Percentiles rank a stretch among this genome's conserved stretches.
Evolutionary conservation across 78 protist species (phyloP).

Genomic region (Dictyostelium capitatum): DNA sequence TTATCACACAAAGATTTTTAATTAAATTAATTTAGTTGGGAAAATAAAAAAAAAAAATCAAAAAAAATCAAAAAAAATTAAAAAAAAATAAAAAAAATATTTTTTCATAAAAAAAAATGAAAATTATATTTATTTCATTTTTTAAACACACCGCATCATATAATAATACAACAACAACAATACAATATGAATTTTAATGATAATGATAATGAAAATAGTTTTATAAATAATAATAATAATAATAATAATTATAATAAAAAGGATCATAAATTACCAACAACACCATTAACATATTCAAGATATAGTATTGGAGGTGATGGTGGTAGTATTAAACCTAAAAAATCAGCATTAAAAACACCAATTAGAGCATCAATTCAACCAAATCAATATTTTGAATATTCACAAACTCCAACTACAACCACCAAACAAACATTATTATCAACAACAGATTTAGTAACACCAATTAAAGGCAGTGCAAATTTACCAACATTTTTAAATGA

Average conservation of each 20-base stretch:
- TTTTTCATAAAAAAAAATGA: not conserved
- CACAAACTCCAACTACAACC: not conserved
- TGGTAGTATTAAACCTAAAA: not conserved
- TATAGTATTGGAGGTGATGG: not conserved
- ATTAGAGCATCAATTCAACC: not conserved
- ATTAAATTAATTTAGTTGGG: too few relatives aligned
- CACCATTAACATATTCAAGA: not conserved
- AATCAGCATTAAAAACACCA: constrained; percentile 3
- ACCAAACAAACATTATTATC: constrained; percentile 4
- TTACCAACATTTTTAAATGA: constrained; percentile 2
- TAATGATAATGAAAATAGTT: too few relatives aligned
- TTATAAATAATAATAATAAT: not conserved
- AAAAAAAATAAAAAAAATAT: not conserved
- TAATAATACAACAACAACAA: too few relatives aligned
- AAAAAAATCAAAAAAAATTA: not conserved
- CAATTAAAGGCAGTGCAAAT: not conserved
- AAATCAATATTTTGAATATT: not conserved
- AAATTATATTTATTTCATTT: not conserved
- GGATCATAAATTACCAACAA: too few relatives aligned
- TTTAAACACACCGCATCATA: too few relatives aligned
- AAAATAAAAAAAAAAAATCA: not conserved
- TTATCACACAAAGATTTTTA: too few relatives aligned
- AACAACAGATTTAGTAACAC: constrained; percentile 1
- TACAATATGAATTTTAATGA: too few relatives aligned
- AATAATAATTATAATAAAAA: not conserved